phyloP scores from a whole-genome alignment of 2,329 filamentous ascomycete genomes.

The Fonsecaea nubica region DNA sequence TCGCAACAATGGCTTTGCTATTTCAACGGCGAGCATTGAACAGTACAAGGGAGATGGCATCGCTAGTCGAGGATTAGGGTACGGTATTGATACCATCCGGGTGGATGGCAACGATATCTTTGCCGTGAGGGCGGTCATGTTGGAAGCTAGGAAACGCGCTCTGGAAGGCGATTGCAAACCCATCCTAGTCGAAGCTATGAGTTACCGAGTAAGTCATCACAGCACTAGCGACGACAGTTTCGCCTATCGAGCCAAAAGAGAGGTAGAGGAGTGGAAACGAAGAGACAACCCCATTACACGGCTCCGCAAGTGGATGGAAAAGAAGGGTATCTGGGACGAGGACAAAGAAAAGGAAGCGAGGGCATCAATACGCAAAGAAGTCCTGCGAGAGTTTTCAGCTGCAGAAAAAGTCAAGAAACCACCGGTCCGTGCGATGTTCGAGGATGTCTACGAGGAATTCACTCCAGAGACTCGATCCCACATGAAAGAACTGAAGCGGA shows the following conservation, averaged over 20 bases:
- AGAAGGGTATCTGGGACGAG: slow-evolving; percentile 82
- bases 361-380: slow-evolving; percentile 70
- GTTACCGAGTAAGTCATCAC: slow-evolving; percentile 96
- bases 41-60: slow-evolving; percentile 93
- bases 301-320: slow-evolving; percentile 88
- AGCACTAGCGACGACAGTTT: slow-evolving; percentile 97
- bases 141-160: slow-evolving; percentile 76
- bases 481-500: slow-evolving; percentile 73
- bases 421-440: slow-evolving; percentile 67
- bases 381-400: slow-evolving; percentile 81
- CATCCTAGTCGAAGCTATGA: slow-evolving; percentile 92
- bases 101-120: slow-evolving; percentile 96
- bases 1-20: slow-evolving; percentile 91
- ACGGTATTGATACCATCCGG: slow-evolving; percentile 91
- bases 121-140: slow-evolving; percentile 81
- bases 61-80: slow-evolving; percentile 82
- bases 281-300: slow-evolving; percentile 87
- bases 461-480: slow-evolving; percentile 80
- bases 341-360: slow-evolving; percentile 76
- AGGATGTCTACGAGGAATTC: slow-evolving; percentile 86
- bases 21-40: slow-evolving; percentile 85
- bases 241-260: slow-evolving; percentile 88
- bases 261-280: slow-evolving; percentile 93
- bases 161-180: slow-evolving; percentile 80
- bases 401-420: slow-evolving; percentile 65